phyloP scores from a whole-genome alignment of 768 basidiomycete genomes.

The Lactarius hatsudake region DNA sequence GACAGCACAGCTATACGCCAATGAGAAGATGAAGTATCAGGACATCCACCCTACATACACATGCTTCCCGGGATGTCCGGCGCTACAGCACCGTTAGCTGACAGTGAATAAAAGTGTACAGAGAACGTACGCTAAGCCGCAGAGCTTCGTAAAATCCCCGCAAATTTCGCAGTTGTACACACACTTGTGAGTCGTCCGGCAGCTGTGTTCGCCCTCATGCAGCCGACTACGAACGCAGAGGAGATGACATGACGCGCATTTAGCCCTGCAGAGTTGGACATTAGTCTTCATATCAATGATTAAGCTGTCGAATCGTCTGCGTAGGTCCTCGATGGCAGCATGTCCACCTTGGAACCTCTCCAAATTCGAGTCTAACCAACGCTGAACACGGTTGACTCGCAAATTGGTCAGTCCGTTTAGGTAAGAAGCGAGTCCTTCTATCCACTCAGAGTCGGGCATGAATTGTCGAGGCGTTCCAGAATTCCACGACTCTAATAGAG shows the following conservation, averaged over 20 bases:
- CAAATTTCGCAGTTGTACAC: constrained; percentile 43
- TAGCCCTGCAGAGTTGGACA: constrained; percentile 48
- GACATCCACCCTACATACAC: constrained; percentile 39
- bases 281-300: constrained; percentile 46
- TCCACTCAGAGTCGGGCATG: constrained; percentile 44
- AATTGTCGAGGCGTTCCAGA: constrained; percentile 35
- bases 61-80: constrained; percentile 55
- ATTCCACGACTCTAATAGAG: constrained; percentile 34
- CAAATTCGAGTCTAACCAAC: constrained; percentile 52
- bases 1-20: constrained; percentile 43
- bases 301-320: constrained; percentile 42
- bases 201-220: constrained; percentile 50
- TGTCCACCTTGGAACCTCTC: constrained; percentile 44
- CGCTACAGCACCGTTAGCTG: constrained; percentile 36
- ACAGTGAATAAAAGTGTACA: too few relatives aligned
- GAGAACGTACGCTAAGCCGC: constrained; percentile 46
- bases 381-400: constrained; percentile 47
- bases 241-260: constrained; percentile 49
- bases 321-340: constrained; percentile 45
- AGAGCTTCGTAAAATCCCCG: constrained; percentile 38
- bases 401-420: constrained; percentile 40
- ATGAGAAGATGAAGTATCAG: background rate
- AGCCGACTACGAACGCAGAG: constrained; percentile 45
- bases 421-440: constrained; percentile 37
- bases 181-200: constrained; percentile 50